A percentile compares a stretch with the other conserved stretches of the same genome.
Conservation (phyloP, 148 eudicot species). For the Nepenthes gracilis region DNA sequence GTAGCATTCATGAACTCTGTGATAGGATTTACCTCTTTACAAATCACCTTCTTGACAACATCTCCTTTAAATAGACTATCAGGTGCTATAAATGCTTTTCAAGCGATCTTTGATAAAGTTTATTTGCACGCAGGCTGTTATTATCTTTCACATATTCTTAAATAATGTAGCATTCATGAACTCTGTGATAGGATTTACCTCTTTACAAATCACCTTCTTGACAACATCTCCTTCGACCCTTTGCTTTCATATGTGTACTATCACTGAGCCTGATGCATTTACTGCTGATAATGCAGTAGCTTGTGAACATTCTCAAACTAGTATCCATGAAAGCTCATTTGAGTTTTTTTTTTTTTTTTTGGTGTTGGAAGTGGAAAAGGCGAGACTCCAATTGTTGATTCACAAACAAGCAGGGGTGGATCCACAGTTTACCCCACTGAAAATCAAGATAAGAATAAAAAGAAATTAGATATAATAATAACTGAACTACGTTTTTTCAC, state of each 20-base stretch:
- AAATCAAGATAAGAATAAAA: too few species aligned
- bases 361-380: too few species aligned
- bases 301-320: background rate
- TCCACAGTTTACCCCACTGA: too few species aligned
- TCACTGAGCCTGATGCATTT: background rate
- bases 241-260: background rate
- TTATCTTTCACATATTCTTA: background rate
- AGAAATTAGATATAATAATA: too few species aligned
- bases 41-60: background rate
- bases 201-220: background rate
- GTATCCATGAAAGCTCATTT: background rate
- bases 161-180: background rate
- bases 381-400: too few species aligned
- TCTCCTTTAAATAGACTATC: too few species aligned
- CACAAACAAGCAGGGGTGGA: too few species aligned
- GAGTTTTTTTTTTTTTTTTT: background rate
- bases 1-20: background rate
- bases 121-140: background rate
- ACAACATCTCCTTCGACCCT: background rate
- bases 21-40: background rate
- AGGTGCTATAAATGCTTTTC: too few species aligned
- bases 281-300: background rate
- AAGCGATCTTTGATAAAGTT: background rate
- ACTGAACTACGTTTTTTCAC: too few species aligned
- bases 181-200: background rate